Evolutionary conservation across 2,329 filamentous ascomycete species (phyloP), one percentile per base, ranked within the genome.

Genomic region (Sphaerulina musiva): DNA sequence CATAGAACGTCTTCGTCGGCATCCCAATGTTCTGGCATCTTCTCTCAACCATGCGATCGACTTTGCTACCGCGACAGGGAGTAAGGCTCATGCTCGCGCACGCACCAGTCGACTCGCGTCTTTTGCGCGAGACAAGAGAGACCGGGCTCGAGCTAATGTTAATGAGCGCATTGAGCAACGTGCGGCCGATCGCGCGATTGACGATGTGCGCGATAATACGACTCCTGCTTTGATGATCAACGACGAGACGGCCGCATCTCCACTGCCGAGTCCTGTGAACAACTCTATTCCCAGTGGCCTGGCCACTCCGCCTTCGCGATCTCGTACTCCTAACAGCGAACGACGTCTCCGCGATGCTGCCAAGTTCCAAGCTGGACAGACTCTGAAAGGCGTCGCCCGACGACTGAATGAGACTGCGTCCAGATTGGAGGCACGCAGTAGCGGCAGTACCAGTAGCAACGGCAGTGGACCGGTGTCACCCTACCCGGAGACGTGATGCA

Each of bases 11-110:
- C 54, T 62, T 5, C 51, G 59, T 10, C 53, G 51, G 26, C 60
- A 62, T 46, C 60, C 60, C 4, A 62, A 62, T 29, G 55, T 61
- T n/a, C 14, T 61, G 20, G 54, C 55, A 7, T 56, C 54, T 9
- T 56, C 56, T 10, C 48, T 62, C 46, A 61, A 62, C 34, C 56
- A 62, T 34, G 60, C 58, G n/a, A 55, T 62, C n/a, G 55, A 61
- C 42, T 61, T 62, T 41, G 60, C 60, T 1, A 58, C 56, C 31
- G 56, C 46, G 14, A 60, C 58, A 34, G 60, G 55, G 23, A 55
- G 58, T 34, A 45, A 52, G 32, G 53, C 53, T n/a, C 58, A 59
- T 36, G 56, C 56, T n/a, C 56, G 58, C 9, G 56, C 56, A 11
- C 49, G 56, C 6, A 57, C 53, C 4, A 57, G 60, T 44, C 54